Base-by-base conservation (phyloP, 208 protist genomes). In the Acanthamoeba polyphaga region DNA sequence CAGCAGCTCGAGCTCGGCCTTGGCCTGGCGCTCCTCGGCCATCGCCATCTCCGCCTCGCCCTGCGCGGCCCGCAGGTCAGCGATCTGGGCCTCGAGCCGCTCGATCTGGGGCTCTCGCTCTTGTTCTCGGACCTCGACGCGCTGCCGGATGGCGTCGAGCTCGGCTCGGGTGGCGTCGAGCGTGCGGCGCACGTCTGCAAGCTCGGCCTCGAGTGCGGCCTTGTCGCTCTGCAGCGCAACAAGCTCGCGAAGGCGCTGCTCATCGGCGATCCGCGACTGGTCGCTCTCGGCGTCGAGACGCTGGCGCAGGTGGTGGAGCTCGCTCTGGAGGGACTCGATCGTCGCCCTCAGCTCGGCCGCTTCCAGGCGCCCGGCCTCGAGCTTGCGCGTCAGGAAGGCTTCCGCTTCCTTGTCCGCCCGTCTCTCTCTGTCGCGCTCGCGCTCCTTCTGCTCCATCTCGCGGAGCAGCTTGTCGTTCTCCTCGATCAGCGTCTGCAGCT, bases 381-480 rank as follows among this genome's bases (percentile, higher is more conserved):
- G 19, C 80, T 64, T 62, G 24, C 80, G 80, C 32, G 80, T 22
- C 0, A 88, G 53, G n/a, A 38, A n/a, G 51, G n/a, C 32, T 29
- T 88, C 80, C 24, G 64, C 80, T 29, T 88, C 80, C 51, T 88
- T 88, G 49, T n/a, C 53, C 5, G 80, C 51, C 24, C 49, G 22
- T 8, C 80, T 22, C 34, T 88, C 80, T 1, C 13, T n/a, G 15
- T 58, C 53, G 12, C 80, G 46, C 49, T 55, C 51, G 10, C 80
- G 80, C 51, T 88, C 53, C 80, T 88, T 55, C 24, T 32, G 7
- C 80, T 88, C 80, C 46, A 88, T 32, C 53, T 55, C 53, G 46
- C 80, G 80, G 22, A 88, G 80, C 53, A 88, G 80, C 46, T 88
- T 88, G 80, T 88, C 80, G 80, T 88, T 88, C 80, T 88, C 80